Evolutionary conservation across 495 filamentous ascomycete species (phyloP), one percentile per base, ranked within the genome.

Genomic region (Hyphodiscus hymeniophilus): DNA sequence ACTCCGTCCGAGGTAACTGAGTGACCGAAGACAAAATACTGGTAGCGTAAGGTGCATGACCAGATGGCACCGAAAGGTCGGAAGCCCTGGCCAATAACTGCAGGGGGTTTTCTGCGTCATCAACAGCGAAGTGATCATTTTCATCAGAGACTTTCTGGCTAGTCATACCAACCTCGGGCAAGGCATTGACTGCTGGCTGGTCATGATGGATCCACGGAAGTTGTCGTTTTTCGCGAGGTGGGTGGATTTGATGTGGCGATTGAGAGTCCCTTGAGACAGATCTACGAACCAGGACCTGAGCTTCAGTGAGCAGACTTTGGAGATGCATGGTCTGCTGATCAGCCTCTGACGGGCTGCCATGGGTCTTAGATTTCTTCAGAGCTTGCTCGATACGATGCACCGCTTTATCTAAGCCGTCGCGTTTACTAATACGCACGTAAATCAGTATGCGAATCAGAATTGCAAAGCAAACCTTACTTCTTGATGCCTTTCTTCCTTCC

Each of bases 401-500:
- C 0, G 83, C 82, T 60, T 84, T 87, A 47, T 85, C 82, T 42
- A 87, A 60, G 0, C 83, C 83, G 28, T 77, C 83, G 21, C 82
- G 79, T 60, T 87, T 87, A 60, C 82, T 86, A 51, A 8, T n/a
- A n/a, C n/a, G n/a, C n/a, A n/a, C n/a, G n/a, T n/a, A n/a, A n/a
- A n/a, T n/a, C n/a, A n/a, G n/a, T n/a, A n/a, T n/a, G n/a, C n/a
- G n/a, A n/a, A n/a, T n/a, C n/a, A n/a, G 41, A n/a, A 18, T 40
- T 17, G 30, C 42, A 17, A 47, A 18, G n/a, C 22, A 40, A 30
- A 26, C 61, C 75, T 67, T 60, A 80, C 82, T 87, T 87, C 58
- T 85, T 84, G 35, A 85, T 80, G 3, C 83, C 83, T 60, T 85
- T 85, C 48, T 84, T 80, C 47, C 83, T 68, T 7, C 83, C 83